Conservation (phyloP, 1,284 basidiomycete species). For the Ganoderma resinaceum region DNA sequence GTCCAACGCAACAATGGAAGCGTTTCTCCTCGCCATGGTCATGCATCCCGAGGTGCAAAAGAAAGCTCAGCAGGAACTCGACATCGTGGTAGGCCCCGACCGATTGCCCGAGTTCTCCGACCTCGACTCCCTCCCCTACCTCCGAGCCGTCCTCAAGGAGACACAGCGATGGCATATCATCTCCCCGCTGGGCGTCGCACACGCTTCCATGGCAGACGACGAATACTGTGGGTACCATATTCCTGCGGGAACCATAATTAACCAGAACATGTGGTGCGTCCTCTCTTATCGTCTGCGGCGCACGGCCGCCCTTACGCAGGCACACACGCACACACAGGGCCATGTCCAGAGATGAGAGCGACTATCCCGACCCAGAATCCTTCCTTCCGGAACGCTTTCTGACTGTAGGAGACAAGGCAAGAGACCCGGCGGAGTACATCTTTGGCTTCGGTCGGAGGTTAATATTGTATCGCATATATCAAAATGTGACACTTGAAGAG, state of each 20-base stretch:
- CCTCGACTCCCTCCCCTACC: conserved; percentile 25
- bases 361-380: conserved; percentile 2
- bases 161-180: conserved; percentile 31
- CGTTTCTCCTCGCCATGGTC: conserved; percentile 44
- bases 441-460: background rate
- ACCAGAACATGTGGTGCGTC: conserved; percentile 37
- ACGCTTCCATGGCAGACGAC: conserved; percentile 21
- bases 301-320: background rate
- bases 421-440: background rate
- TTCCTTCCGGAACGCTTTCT: conserved; percentile 1
- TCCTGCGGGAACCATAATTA: conserved; percentile 31
- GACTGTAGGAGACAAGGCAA: background rate
- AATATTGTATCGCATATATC: background rate
- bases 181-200: conserved; percentile 16
- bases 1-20: background rate
- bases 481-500: too few species aligned
- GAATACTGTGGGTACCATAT: conserved; percentile 32
- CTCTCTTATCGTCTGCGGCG: background rate
- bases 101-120: conserved; percentile 31
- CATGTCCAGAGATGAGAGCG: background rate
- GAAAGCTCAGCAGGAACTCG: conserved; percentile 41
- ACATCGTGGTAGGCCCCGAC: conserved; percentile 34
- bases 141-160: conserved; percentile 32
- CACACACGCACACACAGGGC: background rate
- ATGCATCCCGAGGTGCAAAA: conserved; percentile 42